Evolutionary conservation across 768 basidiomycete genomes (phyloP).

Genomic region (Sarcodon aspratus): DNA sequence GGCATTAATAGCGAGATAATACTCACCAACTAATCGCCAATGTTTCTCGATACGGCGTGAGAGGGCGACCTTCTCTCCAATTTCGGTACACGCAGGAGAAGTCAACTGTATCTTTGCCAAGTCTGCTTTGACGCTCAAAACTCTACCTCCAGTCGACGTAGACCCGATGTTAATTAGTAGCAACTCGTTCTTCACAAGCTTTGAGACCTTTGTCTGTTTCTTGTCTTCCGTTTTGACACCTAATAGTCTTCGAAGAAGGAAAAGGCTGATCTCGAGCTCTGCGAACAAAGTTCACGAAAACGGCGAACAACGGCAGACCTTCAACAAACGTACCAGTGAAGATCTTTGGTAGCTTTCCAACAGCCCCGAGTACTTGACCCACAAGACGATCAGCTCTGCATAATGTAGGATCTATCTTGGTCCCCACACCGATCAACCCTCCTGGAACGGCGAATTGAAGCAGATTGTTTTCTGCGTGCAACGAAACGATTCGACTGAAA

Average conservation of each 20-base stretch:
- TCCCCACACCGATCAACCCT: slow-evolving; percentile 97
- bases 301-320: background rate
- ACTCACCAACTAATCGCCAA: slow-evolving; percentile 91
- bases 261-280: slow-evolving; percentile 90
- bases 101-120: slow-evolving; percentile 91
- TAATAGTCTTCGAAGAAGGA: slow-evolving; percentile 90
- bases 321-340: slow-evolving; percentile 53
- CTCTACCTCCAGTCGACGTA: slow-evolving; percentile 93
- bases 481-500: slow-evolving; percentile 80
- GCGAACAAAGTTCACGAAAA: background rate
- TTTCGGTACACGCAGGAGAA: slow-evolving; percentile 90
- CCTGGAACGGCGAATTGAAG: slow-evolving; percentile 94
- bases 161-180: slow-evolving; percentile 97
- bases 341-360: slow-evolving; percentile 88
- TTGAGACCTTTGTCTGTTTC: slow-evolving; percentile 93
- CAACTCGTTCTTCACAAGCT: slow-evolving; percentile 84
- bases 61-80: slow-evolving; percentile 95
- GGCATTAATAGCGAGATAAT: background rate
- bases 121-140: slow-evolving; percentile 89
- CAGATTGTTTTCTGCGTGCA: slow-evolving; percentile 93
- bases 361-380: slow-evolving; percentile 91
- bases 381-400: slow-evolving; percentile 96
- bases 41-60: slow-evolving; percentile 95
- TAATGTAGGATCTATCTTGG: slow-evolving; percentile 90
- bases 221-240: slow-evolving; percentile 99